Conservation (phyloP, 1,284 basidiomycete genomes). For the Termitomyces sp. region DNA sequence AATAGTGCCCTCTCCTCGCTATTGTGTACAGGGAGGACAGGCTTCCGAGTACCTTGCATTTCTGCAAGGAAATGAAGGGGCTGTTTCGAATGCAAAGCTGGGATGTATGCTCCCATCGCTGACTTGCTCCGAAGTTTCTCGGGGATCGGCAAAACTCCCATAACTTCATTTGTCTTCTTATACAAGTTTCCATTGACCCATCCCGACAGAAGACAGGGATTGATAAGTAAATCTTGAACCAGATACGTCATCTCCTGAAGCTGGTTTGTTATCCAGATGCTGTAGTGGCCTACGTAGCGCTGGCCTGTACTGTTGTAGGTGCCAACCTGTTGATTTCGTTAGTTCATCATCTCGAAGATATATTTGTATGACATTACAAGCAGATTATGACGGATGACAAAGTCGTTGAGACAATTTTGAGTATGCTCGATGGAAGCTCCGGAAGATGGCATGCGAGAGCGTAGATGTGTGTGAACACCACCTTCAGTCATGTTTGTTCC, state of each 20-base stretch:
- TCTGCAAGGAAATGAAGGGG: no score
- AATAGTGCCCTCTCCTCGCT: no score
- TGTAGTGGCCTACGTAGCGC: not conserved
- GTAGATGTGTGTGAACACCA: not conserved
- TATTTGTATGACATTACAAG: not conserved
- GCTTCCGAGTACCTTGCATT: no score
- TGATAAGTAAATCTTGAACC: not conserved
- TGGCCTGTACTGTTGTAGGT: not conserved
- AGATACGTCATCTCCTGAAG: not conserved
- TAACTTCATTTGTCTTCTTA: not conserved
- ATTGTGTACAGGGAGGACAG: no score
- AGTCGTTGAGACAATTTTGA: not conserved
- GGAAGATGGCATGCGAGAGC: conserved; percentile 1
- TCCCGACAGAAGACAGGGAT: not conserved
- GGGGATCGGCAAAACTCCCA: not conserved
- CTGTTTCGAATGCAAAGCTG: no score
- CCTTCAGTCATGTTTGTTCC: conserved; percentile 5
- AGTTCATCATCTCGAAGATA: not conserved
- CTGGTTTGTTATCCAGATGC: not conserved
- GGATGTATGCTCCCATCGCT: no score
- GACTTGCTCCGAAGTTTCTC: not conserved
- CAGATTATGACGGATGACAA: not conserved
- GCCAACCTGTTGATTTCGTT: conserved; percentile 29
- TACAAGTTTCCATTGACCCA: conserved; percentile 1
- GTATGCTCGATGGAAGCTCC: not conserved